Evolutionary conservation across 176 grass and related monocot genomes (phyloP).

Genomic region (Musa troglodytarum): DNA sequence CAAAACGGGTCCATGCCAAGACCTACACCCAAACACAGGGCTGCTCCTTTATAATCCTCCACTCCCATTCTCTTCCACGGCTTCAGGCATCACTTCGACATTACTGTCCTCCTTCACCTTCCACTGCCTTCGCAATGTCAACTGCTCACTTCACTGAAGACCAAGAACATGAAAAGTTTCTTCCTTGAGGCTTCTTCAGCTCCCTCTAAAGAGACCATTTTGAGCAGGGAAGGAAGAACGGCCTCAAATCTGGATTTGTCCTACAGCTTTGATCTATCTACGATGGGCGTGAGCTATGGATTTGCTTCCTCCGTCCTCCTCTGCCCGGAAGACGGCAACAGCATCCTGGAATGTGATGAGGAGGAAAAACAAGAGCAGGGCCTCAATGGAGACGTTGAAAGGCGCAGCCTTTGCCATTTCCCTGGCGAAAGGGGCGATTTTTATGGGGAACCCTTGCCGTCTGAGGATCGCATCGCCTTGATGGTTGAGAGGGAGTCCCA

Average conservation of each 20-base stretch:
- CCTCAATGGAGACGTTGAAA: neutral
- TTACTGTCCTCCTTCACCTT: neutral
- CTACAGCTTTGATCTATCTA: neutral
- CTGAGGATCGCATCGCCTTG: constrained; percentile 12
- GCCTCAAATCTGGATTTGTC: neutral
- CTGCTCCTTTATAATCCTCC: neutral
- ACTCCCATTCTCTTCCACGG: neutral
- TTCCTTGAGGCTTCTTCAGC: neutral
- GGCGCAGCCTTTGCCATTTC: neutral
- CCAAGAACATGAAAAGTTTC: neutral
- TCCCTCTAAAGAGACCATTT: neutral
- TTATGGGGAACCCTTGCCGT: neutral
- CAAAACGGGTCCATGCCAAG: neutral
- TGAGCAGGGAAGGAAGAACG: neutral
- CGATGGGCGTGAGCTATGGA: constrained; percentile 1
- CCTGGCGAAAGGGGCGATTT: neutral
- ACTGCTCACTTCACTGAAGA: neutral
- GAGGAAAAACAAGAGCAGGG: neutral
- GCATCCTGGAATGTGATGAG: constrained; percentile 10
- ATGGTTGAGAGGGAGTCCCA: constrained; percentile 19
- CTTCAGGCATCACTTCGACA: neutral
- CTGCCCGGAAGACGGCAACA: constrained; percentile 14
- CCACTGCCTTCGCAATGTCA: neutral
- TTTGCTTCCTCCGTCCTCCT: constrained; percentile 11
- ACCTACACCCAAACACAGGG: neutral